phyloP scores from a whole-genome alignment of 805 yeast species.

The Candida nanaspora region DNA sequence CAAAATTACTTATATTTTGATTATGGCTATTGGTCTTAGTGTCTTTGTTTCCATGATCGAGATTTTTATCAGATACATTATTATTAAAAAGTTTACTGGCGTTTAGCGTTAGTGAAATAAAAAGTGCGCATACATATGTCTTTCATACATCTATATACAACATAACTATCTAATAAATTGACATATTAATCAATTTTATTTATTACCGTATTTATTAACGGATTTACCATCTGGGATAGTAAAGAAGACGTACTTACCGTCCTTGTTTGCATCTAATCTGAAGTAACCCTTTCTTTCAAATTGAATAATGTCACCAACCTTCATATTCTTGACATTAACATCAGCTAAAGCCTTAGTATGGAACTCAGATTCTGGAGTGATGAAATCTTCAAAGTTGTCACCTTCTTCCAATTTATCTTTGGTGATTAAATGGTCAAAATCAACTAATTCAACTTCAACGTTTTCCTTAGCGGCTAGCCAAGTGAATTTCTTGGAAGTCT shows the following conservation, averaged over 20 bases:
- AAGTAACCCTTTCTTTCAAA: slow-evolving; percentile 96
- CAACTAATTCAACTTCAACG: slow-evolving; percentile 71
- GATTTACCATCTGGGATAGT: slow-evolving; percentile 95
- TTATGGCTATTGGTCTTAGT: slow-evolving; percentile 71
- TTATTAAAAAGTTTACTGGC: slow-evolving; percentile 25
- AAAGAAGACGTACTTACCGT: slow-evolving; percentile 69
- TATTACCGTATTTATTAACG: slow-evolving; percentile 68
- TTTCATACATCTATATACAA: too few species aligned
- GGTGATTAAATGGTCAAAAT: slow-evolving; percentile 90
- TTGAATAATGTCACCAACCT: slow-evolving; percentile 84
- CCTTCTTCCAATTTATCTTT: slow-evolving; percentile 94
- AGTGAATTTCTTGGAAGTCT: slow-evolving; percentile 88
- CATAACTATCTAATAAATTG: too few species aligned
- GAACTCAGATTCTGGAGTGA: slow-evolving; percentile 85
- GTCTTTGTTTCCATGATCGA: slow-evolving; percentile 72
- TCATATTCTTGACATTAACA: slow-evolving; percentile 63
- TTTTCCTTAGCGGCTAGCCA: slow-evolving; percentile 85
- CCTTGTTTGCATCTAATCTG: slow-evolving; percentile 63
- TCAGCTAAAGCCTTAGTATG: slow-evolving; percentile 74
- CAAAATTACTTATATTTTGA: slow-evolving; percentile 84
- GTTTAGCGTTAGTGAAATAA: too few species aligned
- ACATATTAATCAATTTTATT: too few species aligned
- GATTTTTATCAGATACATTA: slow-evolving; percentile 50
- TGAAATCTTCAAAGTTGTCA: slow-evolving; percentile 86
- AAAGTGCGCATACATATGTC: too few species aligned